A percentile compares a stretch with the other conserved stretches of the same genome.
phyloP scores from a whole-genome alignment of 2,329 filamentous ascomycete genomes.

The Graphilbum sp. region DNA sequence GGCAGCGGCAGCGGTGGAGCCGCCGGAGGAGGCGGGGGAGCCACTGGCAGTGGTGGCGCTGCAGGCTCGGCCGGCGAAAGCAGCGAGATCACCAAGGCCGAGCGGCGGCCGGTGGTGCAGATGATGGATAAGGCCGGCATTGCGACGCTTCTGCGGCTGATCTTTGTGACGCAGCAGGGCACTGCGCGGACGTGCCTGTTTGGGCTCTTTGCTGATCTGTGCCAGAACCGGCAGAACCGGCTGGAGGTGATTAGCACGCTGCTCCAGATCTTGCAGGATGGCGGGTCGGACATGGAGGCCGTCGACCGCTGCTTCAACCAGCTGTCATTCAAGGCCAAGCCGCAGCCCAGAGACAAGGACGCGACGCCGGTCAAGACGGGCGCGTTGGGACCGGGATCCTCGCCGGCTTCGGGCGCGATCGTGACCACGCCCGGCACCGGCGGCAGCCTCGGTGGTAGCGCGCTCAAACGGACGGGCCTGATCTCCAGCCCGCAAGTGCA shows the following conservation, averaged over 20 bases:
- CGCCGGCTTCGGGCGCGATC: slow-evolving; percentile 10
- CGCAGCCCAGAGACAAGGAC: slow-evolving; percentile 43
- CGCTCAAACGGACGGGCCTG: slow-evolving; percentile 59
- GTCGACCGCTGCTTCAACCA: slow-evolving; percentile 93
- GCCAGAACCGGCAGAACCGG: slow-evolving; percentile 90
- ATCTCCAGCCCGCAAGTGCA: slow-evolving; percentile 36
- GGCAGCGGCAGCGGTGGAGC: neutral
- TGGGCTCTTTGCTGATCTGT: slow-evolving; percentile 77
- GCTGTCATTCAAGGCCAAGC: slow-evolving; percentile 78
- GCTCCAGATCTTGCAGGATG: slow-evolving; percentile 87
- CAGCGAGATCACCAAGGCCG: slow-evolving; percentile 31
- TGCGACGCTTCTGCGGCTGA: slow-evolving; percentile 88
- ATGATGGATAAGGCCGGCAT: slow-evolving; percentile 95
- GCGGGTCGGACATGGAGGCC: slow-evolving; percentile 80
- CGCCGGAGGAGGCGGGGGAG: neutral
- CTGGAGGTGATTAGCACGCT: slow-evolving; percentile 87
- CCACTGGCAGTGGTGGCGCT: neutral
- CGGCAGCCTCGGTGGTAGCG: slow-evolving; percentile 11
- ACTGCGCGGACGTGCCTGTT: slow-evolving; percentile 74
- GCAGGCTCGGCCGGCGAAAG: neutral
- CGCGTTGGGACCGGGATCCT: neutral
- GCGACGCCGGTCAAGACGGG: neutral
- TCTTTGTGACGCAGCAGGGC: slow-evolving; percentile 90
- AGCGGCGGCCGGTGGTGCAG: slow-evolving; percentile 72
- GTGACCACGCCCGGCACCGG: slow-evolving; percentile 61